Evolutionary conservation across 2,329 filamentous ascomycete genomes (phyloP).

Genomic region (Colletotrichum camelliae): DNA sequence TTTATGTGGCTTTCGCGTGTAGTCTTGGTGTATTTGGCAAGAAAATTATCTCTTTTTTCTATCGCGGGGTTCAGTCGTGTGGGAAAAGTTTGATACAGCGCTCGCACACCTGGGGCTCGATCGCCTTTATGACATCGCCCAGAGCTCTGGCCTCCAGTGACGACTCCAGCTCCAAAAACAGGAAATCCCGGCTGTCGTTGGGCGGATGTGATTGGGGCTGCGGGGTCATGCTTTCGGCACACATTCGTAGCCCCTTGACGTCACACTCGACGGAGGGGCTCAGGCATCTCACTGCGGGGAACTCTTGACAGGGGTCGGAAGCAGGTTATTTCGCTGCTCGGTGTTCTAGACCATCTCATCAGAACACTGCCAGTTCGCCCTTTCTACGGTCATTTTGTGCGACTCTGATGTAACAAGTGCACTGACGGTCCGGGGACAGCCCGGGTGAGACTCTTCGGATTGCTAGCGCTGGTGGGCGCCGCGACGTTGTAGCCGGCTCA

Average conservation of each 20-base stretch:
- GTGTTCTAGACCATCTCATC: constrained; percentile 2
- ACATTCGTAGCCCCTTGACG: constrained; percentile 7
- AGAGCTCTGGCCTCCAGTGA: constrained; percentile 19
- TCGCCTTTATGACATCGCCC: constrained; percentile 14
- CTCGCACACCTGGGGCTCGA: neutral
- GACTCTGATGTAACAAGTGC: constrained; percentile 20
- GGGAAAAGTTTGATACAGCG: no score
- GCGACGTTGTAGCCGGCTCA: constrained; percentile 9
- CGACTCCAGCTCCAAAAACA: constrained; percentile 12
- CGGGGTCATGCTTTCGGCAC: neutral
- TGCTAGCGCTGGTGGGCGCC: neutral
- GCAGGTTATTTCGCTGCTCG: constrained; percentile 10
- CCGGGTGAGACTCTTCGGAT: neutral
- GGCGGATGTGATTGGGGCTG: constrained; percentile 1
- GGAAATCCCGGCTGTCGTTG: neutral
- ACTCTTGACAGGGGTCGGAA: constrained; percentile 11
- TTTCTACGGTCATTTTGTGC: neutral
- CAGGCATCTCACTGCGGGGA: constrained; percentile 2
- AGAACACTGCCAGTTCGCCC: neutral
- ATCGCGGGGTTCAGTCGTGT: neutral
- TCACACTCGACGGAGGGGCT: constrained; percentile 11
- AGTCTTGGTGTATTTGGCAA: neutral
- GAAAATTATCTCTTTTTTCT: neutral
- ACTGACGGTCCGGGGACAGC: constrained; percentile 8
- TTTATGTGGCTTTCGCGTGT: neutral